phyloP scores from a whole-genome alignment of 2,329 filamentous ascomycete genomes.

The Beauveria pseudobassiana region DNA sequence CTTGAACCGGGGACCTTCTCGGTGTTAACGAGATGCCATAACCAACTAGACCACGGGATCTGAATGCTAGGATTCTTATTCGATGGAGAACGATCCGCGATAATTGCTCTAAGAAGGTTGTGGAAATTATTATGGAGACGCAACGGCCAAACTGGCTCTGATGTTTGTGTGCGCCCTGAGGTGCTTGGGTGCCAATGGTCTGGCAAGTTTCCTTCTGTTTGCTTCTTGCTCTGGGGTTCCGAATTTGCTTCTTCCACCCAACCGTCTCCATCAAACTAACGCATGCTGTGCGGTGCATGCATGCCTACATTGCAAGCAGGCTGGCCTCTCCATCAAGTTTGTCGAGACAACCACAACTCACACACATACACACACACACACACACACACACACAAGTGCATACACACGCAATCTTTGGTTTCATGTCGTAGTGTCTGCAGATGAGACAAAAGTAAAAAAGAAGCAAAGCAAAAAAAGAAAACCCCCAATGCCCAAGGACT shows the following conservation, averaged over 20 bases:
- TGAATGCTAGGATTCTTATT: background rate
- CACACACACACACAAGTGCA: no score
- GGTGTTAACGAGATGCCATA: conserved; percentile 13
- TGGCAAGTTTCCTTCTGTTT: background rate
- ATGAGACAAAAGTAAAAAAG: background rate
- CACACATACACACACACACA: background rate
- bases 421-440: background rate
- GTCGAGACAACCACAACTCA: background rate
- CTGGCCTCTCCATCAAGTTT: background rate
- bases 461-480: background rate
- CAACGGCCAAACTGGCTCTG: background rate
- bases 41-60: conserved; percentile 13
- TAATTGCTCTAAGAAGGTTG: background rate
- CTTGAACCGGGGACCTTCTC: conserved; percentile 13
- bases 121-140: background rate
- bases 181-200: no score
- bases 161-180: background rate
- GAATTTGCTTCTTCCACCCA: background rate
- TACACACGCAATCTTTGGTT: background rate
- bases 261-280: background rate
- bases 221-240: background rate
- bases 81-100: background rate
- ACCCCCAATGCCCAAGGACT: background rate
- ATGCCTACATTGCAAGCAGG: no score
- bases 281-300: no score